Evolutionary conservation across 768 basidiomycete genomes (phyloP).

Genomic region (Mrakia gelida): DNA sequence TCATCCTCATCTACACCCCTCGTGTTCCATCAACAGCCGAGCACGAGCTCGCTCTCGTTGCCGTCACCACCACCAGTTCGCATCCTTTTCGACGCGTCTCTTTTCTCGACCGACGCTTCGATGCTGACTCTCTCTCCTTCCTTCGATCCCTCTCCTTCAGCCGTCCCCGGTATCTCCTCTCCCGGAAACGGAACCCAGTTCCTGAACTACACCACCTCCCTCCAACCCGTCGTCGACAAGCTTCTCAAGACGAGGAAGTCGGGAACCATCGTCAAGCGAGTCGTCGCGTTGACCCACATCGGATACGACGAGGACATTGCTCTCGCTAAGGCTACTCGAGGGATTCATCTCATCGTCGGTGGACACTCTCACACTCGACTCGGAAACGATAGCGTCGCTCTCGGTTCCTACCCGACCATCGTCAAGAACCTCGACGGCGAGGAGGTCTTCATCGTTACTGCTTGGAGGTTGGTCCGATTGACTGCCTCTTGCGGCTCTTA

Average conservation of each 20-base stretch:
- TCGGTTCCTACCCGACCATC: slow-evolving; percentile 51
- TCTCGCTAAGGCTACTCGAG: slow-evolving; percentile 47
- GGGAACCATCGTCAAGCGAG: slow-evolving; percentile 43
- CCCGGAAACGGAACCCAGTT: slow-evolving; percentile 47
- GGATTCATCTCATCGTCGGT: slow-evolving; percentile 45
- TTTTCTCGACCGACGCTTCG: background rate
- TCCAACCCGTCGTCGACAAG: slow-evolving; percentile 47
- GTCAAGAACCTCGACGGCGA: slow-evolving; percentile 50
- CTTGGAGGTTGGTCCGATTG: slow-evolving; percentile 30
- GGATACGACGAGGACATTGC: slow-evolving; percentile 50
- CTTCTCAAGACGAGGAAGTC: slow-evolving; percentile 39
- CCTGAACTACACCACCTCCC: slow-evolving; percentile 44
- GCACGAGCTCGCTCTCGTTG: slow-evolving; percentile 49
- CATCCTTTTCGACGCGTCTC: too few relatives aligned
- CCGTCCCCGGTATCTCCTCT: slow-evolving; percentile 45
- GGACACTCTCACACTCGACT: slow-evolving; percentile 48
- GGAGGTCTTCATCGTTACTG: slow-evolving; percentile 51
- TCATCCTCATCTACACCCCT: background rate
- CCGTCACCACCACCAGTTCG: slow-evolving; percentile 48
- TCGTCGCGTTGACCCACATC: slow-evolving; percentile 52
- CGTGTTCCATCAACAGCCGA: background rate
- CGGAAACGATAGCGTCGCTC: background rate
- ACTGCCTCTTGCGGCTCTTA: too few relatives aligned
- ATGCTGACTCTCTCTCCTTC: background rate
- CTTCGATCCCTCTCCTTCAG: background rate